Percentiles rank a stretch among this genome's conserved stretches.
phyloP scores from a whole-genome alignment of 345 rosid genomes.

The Ceriops tagal region DNA sequence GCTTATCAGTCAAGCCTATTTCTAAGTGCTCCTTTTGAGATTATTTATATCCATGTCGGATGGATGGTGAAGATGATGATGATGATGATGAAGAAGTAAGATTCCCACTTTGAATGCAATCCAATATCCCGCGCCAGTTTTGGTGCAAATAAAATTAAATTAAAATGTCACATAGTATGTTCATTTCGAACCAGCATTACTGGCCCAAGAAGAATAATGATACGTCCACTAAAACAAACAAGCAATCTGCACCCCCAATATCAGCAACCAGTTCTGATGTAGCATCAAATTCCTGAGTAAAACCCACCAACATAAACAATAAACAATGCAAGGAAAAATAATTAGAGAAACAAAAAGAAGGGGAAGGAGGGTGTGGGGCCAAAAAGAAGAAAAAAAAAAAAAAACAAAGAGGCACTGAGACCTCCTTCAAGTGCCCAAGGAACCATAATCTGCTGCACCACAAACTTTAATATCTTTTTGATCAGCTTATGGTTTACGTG shows the following conservation, averaged over 20 bases:
- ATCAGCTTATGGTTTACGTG: conserved; percentile 19
- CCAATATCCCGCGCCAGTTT: neutral
- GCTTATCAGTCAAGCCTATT: neutral
- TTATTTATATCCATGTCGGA: neutral
- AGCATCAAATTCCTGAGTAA: neutral
- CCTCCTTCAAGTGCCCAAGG: conserved; percentile 17
- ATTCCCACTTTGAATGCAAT: conserved; percentile 3
- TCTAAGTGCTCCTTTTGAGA: neutral
- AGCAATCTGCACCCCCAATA: conserved; percentile 18
- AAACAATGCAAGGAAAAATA: neutral
- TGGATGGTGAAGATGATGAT: neutral
- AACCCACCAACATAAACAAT: neutral
- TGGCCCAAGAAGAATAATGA: conserved; percentile 19
- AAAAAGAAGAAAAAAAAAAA: no score
- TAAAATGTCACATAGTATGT: conserved; percentile 25
- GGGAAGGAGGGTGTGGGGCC: neutral
- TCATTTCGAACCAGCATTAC: conserved; percentile 16
- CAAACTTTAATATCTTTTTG: conserved; percentile 13
- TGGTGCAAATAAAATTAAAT: neutral
- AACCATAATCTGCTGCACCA: conserved; percentile 17
- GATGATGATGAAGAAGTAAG: neutral
- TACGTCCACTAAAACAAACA: conserved; percentile 22
- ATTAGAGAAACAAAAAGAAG: conserved; percentile 14
- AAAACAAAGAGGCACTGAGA: neutral
- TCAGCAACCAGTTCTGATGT: neutral